These are phyloP conservation scores for Hypholoma fasciculare DNA, from an alignment of 768 basidiomycete species.

Conservation along the genomic window DNA sequence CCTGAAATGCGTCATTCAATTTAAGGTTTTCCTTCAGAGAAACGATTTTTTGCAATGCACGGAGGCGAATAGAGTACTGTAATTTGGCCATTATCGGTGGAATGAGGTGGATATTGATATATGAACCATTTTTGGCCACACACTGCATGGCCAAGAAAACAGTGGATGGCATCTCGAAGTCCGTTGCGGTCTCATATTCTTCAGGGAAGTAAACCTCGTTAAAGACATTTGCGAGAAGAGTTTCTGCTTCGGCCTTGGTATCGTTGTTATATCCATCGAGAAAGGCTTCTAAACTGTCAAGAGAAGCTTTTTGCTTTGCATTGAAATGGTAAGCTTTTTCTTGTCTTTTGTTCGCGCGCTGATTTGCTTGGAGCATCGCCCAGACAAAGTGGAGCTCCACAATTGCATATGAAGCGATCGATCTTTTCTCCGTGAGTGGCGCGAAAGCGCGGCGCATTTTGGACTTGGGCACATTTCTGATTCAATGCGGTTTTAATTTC, in stretches of 20 bases:
- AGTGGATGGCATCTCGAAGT: neutral
- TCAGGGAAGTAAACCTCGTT: neutral
- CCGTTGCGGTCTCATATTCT: neutral
- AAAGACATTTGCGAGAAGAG: neutral
- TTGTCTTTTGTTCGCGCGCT: neutral
- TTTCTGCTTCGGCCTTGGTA: neutral
- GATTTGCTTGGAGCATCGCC: neutral
- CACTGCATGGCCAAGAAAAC: neutral
- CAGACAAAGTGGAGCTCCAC: neutral
- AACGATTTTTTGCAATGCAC: neutral
- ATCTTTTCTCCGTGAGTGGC: neutral
- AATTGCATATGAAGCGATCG: neutral
- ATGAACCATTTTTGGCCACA: neutral
- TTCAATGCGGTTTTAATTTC: neutral
- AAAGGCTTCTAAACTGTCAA: neutral
- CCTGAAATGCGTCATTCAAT: neutral
- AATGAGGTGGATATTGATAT: neutral
- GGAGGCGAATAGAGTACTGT: neutral
- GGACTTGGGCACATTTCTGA: neutral
- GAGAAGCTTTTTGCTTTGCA: neutral
- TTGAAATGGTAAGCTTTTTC: neutral
- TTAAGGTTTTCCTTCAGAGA: neutral
- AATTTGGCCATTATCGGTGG: neutral
- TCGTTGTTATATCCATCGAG: neutral
- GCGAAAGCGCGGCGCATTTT: neutral